Evolutionary conservation across 805 yeast genomes (phyloP), one percentile per base, ranked within the genome.

Genomic region (Saturnispora saitoi): DNA sequence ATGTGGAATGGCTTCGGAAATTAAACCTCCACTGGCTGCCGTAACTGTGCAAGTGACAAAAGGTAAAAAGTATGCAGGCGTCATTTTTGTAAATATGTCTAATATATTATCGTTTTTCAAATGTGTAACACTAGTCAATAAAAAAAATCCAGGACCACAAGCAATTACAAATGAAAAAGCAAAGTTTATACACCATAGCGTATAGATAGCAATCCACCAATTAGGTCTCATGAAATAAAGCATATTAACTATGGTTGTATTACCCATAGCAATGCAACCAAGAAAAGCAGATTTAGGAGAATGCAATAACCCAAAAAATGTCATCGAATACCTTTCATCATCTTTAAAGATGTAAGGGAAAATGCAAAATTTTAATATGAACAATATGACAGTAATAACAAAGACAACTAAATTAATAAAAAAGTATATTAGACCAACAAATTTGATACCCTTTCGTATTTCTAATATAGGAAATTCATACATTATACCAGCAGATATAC

Each of bases 181-280:
- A 22, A 78, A 74, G 44, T 78, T 77, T 20, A 86, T 68, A 87
- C 91, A 82, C 95, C 95, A 89, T 24, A 88, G 64, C 1, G 70
- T 76, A 63, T 78, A 86, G 2, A 73, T 61, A 14, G 76, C 72
- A 4, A 76, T 66, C 38, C 73, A 66, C 73, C 83, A 70, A 28
- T 61, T 55, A 0, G 62, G 59, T 40, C 53, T 54, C 26, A 83
- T 52, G 32, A 60, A 62, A 51, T 71, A 71, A 26, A 83, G 63
- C 66, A 75, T 77, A 59, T 78, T 81, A 29, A 82, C 69, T 52
- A 88, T 63, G 2, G 95, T 80, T 10, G 78, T 73, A 53, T 72
- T 71, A 0, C 89, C 96, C 96, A 89, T 89, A 15, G 87, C 81
- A 49, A 76, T 74, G 53, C 91, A 81, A 6, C 95, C 96, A 67